These are phyloP conservation scores for Mucor sp. DNA, from an alignment of 371 early-diverging fungal species.

Conservation along the genomic window DNA sequence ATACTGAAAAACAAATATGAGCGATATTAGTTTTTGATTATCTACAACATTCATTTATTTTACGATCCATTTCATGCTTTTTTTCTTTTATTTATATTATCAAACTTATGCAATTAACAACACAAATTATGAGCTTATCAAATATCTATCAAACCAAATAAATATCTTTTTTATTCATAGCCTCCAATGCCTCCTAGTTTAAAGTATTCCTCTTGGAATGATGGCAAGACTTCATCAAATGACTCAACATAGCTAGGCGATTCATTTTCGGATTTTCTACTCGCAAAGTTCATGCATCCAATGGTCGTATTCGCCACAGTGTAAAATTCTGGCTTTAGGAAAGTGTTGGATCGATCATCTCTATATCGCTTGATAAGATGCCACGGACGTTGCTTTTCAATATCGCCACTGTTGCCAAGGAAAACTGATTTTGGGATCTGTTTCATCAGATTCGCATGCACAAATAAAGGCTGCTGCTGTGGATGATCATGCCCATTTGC, in stretches of 20 bases:
- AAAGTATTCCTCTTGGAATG: constrained; percentile 36
- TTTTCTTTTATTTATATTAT: background rate
- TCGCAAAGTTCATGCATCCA: constrained; percentile 36
- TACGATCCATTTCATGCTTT: constrained; percentile 1
- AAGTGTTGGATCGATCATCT: constrained; percentile 13
- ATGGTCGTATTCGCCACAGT: background rate
- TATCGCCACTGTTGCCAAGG: background rate
- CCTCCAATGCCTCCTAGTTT: constrained; percentile 27
- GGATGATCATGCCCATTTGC: background rate
- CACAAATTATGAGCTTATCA: background rate
- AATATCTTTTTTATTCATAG: constrained; percentile 7
- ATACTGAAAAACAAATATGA: background rate
- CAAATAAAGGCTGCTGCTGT: constrained; percentile 25
- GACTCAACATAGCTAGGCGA: constrained; percentile 17
- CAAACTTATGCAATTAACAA: background rate
- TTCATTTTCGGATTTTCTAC: constrained; percentile 14
- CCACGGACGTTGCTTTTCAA: constrained; percentile 32
- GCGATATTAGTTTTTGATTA: background rate
- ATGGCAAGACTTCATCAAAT: constrained; percentile 31
- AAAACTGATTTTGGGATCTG: constrained; percentile 28
- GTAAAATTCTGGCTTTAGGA: constrained; percentile 1
- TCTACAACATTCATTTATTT: constrained; percentile 1
- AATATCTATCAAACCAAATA: background rate
- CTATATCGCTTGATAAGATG: constrained; percentile 30
- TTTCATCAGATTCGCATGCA: constrained; percentile 48